Base-by-base conservation (phyloP, 2,329 filamentous ascomycete species). In the Clonostachys rosea region DNA sequence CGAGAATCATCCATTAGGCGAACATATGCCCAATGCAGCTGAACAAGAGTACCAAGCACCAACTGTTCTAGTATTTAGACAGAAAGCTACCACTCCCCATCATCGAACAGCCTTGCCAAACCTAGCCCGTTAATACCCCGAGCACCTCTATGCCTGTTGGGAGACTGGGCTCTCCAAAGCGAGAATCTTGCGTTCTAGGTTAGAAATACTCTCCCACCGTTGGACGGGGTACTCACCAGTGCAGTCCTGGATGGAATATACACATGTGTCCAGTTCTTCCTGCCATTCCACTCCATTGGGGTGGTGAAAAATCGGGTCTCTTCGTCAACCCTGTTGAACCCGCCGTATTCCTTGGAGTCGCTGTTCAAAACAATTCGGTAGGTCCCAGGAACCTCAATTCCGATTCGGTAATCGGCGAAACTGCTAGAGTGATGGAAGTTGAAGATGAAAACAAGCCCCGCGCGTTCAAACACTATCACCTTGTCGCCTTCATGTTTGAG, bases 401-500 rank as follows among this genome's bases (percentile, higher is more conserved):
- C 94, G 42, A 99, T 86, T 36, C 92, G 83, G 65, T 96, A 99
- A 68, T 97, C 94, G 11, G 86, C 85, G 69, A 87, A 99, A 66
- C 90, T 96, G 55, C 86, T 71, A 30, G 80, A 81, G 0, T 89
- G 84, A 63, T 97, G 85, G 76, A 97, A 96, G 71, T 99, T 99
- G 78, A 99, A 97, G 57, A 96, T 79, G 75, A 91, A 99, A 11
- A 99, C 75, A 49, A 96, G 71, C 0, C 91, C 91, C 2, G 84
- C 94, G 34, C 94, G 83, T 73, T 99, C 94, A 64, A 96, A 99
- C 5, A 96, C 91, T 54, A 99, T 83, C 40, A 97, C 85, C 72
- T 97, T 99, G 71, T 99, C 94, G 17, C 69, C 75, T 62, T 97
- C 91, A 63, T 99, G 84, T 79, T 97, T 99, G 56, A 97, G 76